These are phyloP conservation scores for Pseudopithomyces chartarum DNA, from an alignment of 2,329 filamentous ascomycete genomes.

Conservation along the genomic window DNA sequence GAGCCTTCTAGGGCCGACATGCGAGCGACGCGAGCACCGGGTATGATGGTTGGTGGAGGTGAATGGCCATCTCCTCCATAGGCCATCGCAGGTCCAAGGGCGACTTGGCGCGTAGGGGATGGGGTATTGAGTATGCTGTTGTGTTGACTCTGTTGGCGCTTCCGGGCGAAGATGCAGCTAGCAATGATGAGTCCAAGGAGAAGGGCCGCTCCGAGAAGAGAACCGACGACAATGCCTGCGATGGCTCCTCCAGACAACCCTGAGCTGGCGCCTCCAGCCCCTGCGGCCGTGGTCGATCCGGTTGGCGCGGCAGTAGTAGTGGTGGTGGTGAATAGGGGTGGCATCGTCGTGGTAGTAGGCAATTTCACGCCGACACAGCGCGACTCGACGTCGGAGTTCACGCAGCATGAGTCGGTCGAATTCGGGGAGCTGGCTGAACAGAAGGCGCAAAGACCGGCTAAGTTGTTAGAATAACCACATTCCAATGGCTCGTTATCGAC, in stretches of 20 bases:
- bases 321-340: conserved; percentile 64
- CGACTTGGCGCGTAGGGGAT: conserved; percentile 62
- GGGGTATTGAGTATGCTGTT: conserved; percentile 89
- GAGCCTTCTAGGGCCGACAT: conserved; percentile 92
- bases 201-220: conserved; percentile 71
- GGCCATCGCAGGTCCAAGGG: conserved; percentile 43
- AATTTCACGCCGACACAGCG: conserved; percentile 78
- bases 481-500: conserved; percentile 81
- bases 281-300: conserved; percentile 30
- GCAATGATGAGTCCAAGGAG: conserved; percentile 67
- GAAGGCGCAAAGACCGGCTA: conserved; percentile 81
- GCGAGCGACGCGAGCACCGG: conserved; percentile 86
- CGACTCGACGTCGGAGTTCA: conserved; percentile 74
- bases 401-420: conserved; percentile 93
- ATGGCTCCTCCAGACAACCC: conserved; percentile 83
- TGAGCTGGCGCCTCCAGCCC: conserved; percentile 36
- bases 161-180: conserved; percentile 63
- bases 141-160: conserved; percentile 63
- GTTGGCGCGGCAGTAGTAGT: conserved; percentile 64
- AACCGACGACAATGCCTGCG: conserved; percentile 87
- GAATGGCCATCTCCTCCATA: conserved; percentile 47
- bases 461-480: conserved; percentile 79
- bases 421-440: conserved; percentile 84
- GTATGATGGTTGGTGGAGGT: conserved; percentile 60
- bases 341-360: conserved; percentile 69